These are phyloP conservation scores for Cyclotella choctawhatcheeana DNA, from an alignment of 108 stramenopile species.

Conservation along the genomic window DNA sequence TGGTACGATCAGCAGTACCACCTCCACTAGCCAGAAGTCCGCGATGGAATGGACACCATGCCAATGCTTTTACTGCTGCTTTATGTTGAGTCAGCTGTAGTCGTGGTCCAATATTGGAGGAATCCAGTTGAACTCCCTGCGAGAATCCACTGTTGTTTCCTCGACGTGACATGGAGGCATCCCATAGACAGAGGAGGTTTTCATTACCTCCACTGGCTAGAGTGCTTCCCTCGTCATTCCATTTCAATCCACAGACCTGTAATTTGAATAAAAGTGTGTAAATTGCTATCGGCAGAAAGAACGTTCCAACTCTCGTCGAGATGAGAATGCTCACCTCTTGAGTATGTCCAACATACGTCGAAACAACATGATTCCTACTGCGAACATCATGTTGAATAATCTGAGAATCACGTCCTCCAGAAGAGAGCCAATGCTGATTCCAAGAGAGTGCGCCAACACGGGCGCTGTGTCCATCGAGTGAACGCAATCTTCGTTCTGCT, in stretches of 20 bases:
- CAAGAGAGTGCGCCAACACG: conserved; percentile 95
- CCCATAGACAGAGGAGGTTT: conserved; percentile 98
- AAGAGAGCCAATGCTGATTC: conserved; percentile 92
- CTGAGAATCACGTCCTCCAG: conserved; percentile 89
- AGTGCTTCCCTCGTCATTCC: conserved; percentile 92
- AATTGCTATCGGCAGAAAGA: too few relatives aligned
- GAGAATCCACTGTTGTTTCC: conserved; percentile 5
- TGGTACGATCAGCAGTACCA: conserved; percentile 97
- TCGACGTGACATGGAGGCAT: conserved; percentile 76
- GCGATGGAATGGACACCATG: conserved; percentile 98
- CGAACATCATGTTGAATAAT: conserved; percentile 97
- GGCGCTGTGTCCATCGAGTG: conserved; percentile 89
- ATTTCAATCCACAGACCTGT: conserved; percentile 86
- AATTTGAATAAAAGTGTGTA: conserved; percentile 24
- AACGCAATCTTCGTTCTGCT: conserved; percentile 70
- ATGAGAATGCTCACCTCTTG: conserved; percentile 70
- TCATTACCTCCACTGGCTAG: conserved; percentile 99
- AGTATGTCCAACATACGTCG: conserved; percentile 72
- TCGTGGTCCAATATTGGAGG: conserved; percentile 58
- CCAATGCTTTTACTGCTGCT: conserved; percentile 98
- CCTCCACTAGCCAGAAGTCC: conserved; percentile 96
- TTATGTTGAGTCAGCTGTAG: conserved; percentile 88
- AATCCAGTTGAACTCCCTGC: conserved; percentile 7
- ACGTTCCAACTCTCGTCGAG: not conserved
- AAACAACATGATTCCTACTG: conserved; percentile 62